Percentiles rank a stretch among this genome's conserved stretches.
phyloP scores from a whole-genome alignment of 257 asterid genomes.

The Ligustrum vulgare region DNA sequence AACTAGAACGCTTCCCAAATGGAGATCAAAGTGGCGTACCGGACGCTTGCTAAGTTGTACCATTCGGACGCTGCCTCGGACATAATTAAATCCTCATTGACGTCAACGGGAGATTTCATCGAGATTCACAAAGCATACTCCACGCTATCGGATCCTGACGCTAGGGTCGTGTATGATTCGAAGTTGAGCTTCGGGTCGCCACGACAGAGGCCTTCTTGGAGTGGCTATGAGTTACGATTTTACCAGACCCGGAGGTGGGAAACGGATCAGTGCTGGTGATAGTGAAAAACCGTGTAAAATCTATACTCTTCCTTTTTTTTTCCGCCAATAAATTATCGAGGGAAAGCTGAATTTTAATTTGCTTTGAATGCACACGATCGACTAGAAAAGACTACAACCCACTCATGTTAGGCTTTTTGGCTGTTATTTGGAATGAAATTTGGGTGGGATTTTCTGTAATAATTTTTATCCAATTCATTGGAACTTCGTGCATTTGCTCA shows the following conservation, averaged over 20 bases:
- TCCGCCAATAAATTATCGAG: background rate
- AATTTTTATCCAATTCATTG: too few species aligned
- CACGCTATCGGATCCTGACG: slow-evolving; percentile 73
- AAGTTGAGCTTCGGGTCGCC: slow-evolving; percentile 34
- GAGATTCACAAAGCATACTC: slow-evolving; percentile 76
- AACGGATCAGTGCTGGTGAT: slow-evolving; percentile 95
- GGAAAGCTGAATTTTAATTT: background rate
- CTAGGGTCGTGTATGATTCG: slow-evolving; percentile 65
- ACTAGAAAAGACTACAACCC: too few species aligned
- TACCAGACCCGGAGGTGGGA: slow-evolving; percentile 83
- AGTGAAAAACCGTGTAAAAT: background rate
- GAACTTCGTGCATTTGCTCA: too few species aligned
- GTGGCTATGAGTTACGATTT: slow-evolving; percentile 33
- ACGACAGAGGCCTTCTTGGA: slow-evolving; percentile 21
- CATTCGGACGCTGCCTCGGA: slow-evolving; percentile 72
- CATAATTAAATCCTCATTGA: slow-evolving; percentile 34
- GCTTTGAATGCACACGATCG: too few species aligned
- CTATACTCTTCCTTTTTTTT: too few species aligned
- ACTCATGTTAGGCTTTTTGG: too few species aligned
- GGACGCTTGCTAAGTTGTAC: slow-evolving; percentile 76
- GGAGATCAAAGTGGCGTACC: slow-evolving; percentile 86
- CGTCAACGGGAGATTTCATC: slow-evolving; percentile 43
- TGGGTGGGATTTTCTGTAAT: too few species aligned
- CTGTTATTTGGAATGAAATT: too few species aligned
- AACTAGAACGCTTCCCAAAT: slow-evolving; percentile 54